Conservation (phyloP, 2,329 filamentous ascomycete species). For the Fusarium phyllophilum region DNA sequence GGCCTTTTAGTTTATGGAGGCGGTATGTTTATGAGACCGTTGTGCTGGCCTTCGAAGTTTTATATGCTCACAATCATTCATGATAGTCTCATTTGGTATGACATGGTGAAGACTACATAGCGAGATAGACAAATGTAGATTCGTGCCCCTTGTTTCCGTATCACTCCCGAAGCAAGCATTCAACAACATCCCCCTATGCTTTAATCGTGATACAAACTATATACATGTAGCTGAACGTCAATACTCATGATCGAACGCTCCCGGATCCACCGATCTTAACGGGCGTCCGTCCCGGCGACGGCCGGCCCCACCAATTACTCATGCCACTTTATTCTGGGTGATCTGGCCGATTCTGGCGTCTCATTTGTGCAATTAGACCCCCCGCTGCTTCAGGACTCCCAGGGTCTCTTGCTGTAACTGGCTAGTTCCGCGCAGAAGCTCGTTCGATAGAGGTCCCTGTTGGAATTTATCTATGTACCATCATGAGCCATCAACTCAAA, state of each 20-base stretch:
- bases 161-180: background rate
- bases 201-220: background rate
- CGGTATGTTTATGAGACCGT: background rate
- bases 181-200: background rate
- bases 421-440: slow-evolving; percentile 21
- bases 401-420: slow-evolving; percentile 32
- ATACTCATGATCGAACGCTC: background rate
- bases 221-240: background rate
- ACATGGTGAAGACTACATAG: too few relatives aligned
- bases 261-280: slow-evolving; percentile 22
- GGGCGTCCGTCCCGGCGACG: slow-evolving; percentile 27
- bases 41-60: background rate
- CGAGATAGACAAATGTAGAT: background rate
- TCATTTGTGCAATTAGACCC: slow-evolving; percentile 16
- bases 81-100: background rate
- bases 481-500: slow-evolving; percentile 36
- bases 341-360: background rate
- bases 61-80: background rate
- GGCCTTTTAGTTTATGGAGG: background rate
- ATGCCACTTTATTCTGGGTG: slow-evolving; percentile 28
- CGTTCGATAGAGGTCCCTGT: slow-evolving; percentile 36
- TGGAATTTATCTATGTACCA: slow-evolving; percentile 22
- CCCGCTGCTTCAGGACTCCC: slow-evolving; percentile 24
- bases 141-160: background rate
- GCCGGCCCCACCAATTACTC: slow-evolving; percentile 37